These are phyloP conservation scores for Malassezia equina DNA, from an alignment of 1,284 basidiomycete genomes.

Conservation along the genomic window DNA sequence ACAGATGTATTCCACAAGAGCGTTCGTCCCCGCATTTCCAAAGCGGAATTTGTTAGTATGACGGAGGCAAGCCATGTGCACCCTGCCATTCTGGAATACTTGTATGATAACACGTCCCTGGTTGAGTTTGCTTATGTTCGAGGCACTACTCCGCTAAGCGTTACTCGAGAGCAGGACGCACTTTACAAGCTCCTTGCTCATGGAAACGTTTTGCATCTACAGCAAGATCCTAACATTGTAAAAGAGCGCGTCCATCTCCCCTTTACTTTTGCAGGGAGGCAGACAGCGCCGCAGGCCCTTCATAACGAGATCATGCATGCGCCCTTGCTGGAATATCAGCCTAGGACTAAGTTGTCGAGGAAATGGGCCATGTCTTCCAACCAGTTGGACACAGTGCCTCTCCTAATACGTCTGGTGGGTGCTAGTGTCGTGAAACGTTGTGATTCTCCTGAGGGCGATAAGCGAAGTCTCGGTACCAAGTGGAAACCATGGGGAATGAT, in stretches of 20 bases:
- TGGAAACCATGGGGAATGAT: slow-evolving; percentile 81
- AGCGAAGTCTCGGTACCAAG: not conserved
- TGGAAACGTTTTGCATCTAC: slow-evolving; percentile 9
- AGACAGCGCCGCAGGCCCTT: slow-evolving; percentile 51
- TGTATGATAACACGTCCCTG: slow-evolving; percentile 94
- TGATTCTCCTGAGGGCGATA: not conserved
- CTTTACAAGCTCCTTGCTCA: slow-evolving; percentile 3
- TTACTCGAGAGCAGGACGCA: slow-evolving; percentile 4
- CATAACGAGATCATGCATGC: not conserved
- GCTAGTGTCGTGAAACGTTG: not conserved
- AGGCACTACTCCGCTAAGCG: slow-evolving; percentile 6
- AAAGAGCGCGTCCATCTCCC: not conserved
- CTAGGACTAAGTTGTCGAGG: not conserved
- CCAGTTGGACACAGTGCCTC: not conserved
- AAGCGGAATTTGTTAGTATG: slow-evolving; percentile 36
- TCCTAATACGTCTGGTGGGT: not conserved
- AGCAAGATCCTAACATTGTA: not conserved
- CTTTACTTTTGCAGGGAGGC: slow-evolving; percentile 25
- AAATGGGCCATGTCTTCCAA: not conserved
- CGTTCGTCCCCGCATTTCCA: slow-evolving; percentile 88
- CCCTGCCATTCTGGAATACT: slow-evolving; percentile 79
- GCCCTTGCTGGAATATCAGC: not conserved
- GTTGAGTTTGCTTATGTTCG: slow-evolving; percentile 56
- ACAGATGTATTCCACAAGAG: slow-evolving; percentile 96
- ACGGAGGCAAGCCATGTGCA: slow-evolving; percentile 63